Base-by-base conservation (phyloP, 208 protist species). In the Borovskyia barvae region DNA sequence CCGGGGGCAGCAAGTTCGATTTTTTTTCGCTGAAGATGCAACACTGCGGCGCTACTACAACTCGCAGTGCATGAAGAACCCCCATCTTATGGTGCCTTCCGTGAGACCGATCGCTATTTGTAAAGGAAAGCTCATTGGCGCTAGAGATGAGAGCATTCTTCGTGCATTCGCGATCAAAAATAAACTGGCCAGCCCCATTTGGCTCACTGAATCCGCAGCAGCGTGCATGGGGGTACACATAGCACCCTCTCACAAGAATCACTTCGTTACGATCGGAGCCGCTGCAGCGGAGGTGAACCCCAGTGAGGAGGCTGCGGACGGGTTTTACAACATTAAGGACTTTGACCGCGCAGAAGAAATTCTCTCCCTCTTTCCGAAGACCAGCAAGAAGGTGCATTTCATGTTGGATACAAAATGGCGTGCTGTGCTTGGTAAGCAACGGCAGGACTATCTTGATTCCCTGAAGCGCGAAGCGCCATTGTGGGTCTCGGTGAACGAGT, bases 401-500 rank as follows among this genome's bases (percentile, higher is more conserved):
- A 86, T 95, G 61, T 71, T 95, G n/a, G 89, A 95, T 50, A 68
- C 78, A 14, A 91, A 90, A 55, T 95, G 89, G 85, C 76, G 89
- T 19, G 81, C 85, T 14, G 85, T 95, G 32, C 59, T 95, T 5
- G 89, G 89, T 24, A 92, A 88, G 61, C 85, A 88, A 41, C 60
- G 84, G 22, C 85, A 95, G 55, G 77, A 80, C 36, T 95, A 71
- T 45, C 67, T 95, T 11, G 59, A 66, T 9, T 80, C 77, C 0
- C 65, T 90, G 25, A 81, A 78, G 22, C 80, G 85, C 39, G 33
- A 39, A 9, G 72, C 55, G 25, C 85, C 89, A 39, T 72, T 95
- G 42, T 95, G 89, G 89, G 77, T 95, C 1, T 91, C 89, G 6
- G 82, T 92, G 48, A 95, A 87, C 64, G 89, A 95, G 73, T 92